These are phyloP conservation scores for Chlamydomonas incerta DNA, from an alignment of 139 green algal species.

Conservation along the genomic window DNA sequence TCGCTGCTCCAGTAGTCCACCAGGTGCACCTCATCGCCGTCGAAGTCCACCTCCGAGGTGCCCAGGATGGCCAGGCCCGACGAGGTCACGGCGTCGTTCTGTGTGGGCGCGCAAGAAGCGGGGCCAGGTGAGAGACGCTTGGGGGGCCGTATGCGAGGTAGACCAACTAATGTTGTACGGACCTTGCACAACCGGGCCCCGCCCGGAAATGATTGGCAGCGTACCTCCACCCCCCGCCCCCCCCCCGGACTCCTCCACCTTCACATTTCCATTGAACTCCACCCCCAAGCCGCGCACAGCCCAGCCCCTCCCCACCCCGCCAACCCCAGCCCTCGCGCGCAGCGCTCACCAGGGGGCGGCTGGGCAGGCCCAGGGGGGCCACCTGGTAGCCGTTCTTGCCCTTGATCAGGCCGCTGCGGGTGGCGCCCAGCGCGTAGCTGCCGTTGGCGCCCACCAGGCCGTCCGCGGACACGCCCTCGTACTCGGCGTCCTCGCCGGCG, in stretches of 20 bases:
- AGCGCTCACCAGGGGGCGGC: constrained; percentile 41
- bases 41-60: constrained; percentile 47
- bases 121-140: no score
- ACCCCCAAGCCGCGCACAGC: no score
- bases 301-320: background rate
- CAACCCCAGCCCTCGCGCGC: background rate
- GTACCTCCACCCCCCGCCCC: no score
- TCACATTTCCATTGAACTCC: no score
- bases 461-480: background rate
- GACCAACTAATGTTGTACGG: no score
- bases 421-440: background rate
- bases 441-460: constrained; percentile 1
- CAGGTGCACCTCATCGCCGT: constrained; percentile 59
- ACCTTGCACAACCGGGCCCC: no score
- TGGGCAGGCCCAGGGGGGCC: constrained; percentile 39
- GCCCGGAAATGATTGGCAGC: no score
- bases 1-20: constrained; percentile 51
- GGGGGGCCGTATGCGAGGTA: no score
- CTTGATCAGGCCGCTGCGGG: constrained; percentile 10
- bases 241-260: no score
- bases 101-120: no score
- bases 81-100: constrained; percentile 17
- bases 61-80: constrained; percentile 26
- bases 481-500: background rate
- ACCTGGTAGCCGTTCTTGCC: constrained; percentile 39